A percentile compares a stretch with the other conserved stretches of the same genome.
phyloP scores from a whole-genome alignment of 139 green algal genomes.

The Coccomyxa sp. region DNA sequence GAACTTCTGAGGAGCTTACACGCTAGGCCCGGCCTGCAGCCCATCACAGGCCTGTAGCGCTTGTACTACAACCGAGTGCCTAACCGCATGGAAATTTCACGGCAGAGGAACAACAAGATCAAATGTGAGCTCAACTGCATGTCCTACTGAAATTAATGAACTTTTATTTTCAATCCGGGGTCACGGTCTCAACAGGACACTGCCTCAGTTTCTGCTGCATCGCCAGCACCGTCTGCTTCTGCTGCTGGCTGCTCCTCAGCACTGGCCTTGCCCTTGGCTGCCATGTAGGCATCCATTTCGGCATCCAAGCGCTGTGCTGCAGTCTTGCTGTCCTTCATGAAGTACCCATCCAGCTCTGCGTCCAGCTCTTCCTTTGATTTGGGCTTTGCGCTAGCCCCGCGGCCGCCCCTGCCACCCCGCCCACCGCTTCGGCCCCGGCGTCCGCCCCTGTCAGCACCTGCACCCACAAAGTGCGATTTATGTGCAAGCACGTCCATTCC shows the following conservation, averaged over 20 bases:
- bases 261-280: not conserved
- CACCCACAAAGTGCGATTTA: not conserved
- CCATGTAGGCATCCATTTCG: not conserved
- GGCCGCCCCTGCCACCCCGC: not conserved
- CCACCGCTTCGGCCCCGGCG: not conserved
- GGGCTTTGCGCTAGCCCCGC: not conserved
- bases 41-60: too few species aligned
- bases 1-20: too few species aligned
- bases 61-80: too few species aligned
- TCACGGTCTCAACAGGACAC: not conserved
- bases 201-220: not conserved
- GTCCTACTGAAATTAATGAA: too few species aligned
- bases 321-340: constrained; percentile 1
- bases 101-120: too few species aligned
- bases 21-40: too few species aligned
- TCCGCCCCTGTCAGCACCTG: not conserved
- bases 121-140: too few species aligned
- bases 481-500: too few species aligned
- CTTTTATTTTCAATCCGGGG: too few species aligned
- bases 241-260: not conserved
- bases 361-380: not conserved
- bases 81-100: too few species aligned
- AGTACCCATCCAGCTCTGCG: not conserved
- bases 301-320: not conserved
- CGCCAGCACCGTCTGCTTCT: not conserved